Percentiles rank a stretch among this genome's conserved stretches.
phyloP scores from a whole-genome alignment of 495 filamentous ascomycete genomes.

The Aspergillus bertholletiae region DNA sequence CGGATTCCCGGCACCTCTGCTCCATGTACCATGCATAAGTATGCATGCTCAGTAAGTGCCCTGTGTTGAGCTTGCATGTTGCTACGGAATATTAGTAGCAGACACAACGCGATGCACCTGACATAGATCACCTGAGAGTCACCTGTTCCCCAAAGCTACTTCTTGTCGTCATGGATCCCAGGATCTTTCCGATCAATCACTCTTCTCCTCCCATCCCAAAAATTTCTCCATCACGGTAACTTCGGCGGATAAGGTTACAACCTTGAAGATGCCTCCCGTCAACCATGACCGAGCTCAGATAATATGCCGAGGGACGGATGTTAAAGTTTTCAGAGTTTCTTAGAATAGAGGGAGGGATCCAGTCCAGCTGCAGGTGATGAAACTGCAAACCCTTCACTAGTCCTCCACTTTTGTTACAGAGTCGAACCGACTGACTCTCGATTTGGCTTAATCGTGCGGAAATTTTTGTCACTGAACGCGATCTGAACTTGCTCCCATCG shows the following conservation, averaged over 20 bases:
- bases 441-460: neutral
- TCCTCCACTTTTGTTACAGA: slow-evolving; percentile 2
- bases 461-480: neutral
- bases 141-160: neutral
- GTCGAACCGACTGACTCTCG: neutral
- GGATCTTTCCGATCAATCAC: neutral
- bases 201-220: neutral
- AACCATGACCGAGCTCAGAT: neutral
- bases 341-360: neutral
- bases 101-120: too few relatives aligned
- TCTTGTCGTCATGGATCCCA: neutral
- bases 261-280: neutral
- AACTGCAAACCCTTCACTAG: neutral
- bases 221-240: neutral
- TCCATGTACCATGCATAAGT: too few relatives aligned
- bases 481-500: neutral
- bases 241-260: neutral
- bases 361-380: slow-evolving; percentile 8
- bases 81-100: too few relatives aligned
- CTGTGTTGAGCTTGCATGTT: too few relatives aligned
- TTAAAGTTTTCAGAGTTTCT: slow-evolving; percentile 1
- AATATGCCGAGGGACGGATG: neutral
- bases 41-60: too few relatives aligned
- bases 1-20: too few relatives aligned
- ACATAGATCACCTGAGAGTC: neutral